Evolutionary conservation across 192 early-diverging fungal genomes (phyloP), one percentile per base, ranked within the genome.

Genomic region (Obelidium mucronatum): DNA sequence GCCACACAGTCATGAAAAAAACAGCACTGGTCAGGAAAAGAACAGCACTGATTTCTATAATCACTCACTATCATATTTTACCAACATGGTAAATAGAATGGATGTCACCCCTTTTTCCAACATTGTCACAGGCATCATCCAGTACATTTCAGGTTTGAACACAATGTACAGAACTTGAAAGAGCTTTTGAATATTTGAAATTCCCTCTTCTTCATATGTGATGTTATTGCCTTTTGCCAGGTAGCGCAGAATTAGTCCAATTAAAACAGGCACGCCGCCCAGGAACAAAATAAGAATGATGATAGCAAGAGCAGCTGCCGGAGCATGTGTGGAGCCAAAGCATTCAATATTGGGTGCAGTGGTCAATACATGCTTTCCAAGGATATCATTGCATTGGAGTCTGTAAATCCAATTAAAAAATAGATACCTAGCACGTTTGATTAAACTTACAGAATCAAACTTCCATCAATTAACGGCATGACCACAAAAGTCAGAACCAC

Each of bases 91-190:
- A 33, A 76, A 76, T 22, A 76, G 30, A 40, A 76, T 76, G 4
- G 53, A 76, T n/a, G 65, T 67, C 11, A 76, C 52, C 8, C 74
- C 74, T 37, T 76, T 76, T 67, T 76, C 74, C 19, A 76, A 2
- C 31, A 76, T 76, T 3, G 74, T 76, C 6, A 76, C 34, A 6
- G 64, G 74, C 48, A 76, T 51, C 63, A 67, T 67, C 15, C 2
- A 76, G 31, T 56, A 76, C 28, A 67, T 39, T 40, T 76, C 74
- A 1, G 64, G 64, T 48, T 76, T 76, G 64, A 76, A 76, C 13
- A 67, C 51, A 67, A 65, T 67, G 51, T 76, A 76, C 31, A 76
- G 64, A 54, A 31, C 51, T 42, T 67, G 61, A 37, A 76, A 67
- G 24, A 76, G 48, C 36, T 54, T 42, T 40, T 76, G 63, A 54